Conservation (phyloP, 345 rosid genomes). For the Ceriops decandra region DNA sequence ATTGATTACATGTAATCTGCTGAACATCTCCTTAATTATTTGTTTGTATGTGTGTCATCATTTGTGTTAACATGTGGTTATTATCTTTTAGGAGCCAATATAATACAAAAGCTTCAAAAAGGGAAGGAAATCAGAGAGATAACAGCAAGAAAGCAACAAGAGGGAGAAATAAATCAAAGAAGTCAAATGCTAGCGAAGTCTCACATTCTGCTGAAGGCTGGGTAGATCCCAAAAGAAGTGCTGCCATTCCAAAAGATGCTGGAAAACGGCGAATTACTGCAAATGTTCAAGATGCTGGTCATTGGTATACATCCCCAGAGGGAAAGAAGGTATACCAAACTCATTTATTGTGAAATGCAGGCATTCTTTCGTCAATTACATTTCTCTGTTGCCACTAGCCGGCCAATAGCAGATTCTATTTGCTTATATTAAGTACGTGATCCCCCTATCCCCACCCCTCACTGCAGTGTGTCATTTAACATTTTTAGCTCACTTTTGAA, state of each 20-base stretch:
- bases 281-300: slow-evolving; percentile 52
- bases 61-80: not conserved
- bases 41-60: not conserved
- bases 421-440: not conserved
- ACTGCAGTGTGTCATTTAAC: too few relatives aligned
- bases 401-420: not conserved
- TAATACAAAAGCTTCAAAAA: slow-evolving; percentile 51
- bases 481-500: not conserved
- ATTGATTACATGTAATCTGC: slow-evolving; percentile 62
- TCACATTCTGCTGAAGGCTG: slow-evolving; percentile 41
- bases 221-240: slow-evolving; percentile 52
- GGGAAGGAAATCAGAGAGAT: slow-evolving; percentile 24
- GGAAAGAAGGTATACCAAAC: slow-evolving; percentile 66
- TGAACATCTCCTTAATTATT: slow-evolving; percentile 10
- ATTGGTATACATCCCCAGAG: slow-evolving; percentile 74
- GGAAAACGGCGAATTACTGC: slow-evolving; percentile 78
- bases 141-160: slow-evolving; percentile 35
- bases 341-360: not conserved
- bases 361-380: not conserved
- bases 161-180: slow-evolving; percentile 42
- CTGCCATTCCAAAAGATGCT: slow-evolving; percentile 58
- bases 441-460: too few relatives aligned
- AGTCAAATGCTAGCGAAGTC: slow-evolving; percentile 31
- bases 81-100: slow-evolving; percentile 66
- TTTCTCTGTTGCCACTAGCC: not conserved